Percentiles rank a stretch among this genome's conserved stretches.
Conservation (phyloP, 108 stramenopile genomes). For the Nitzschia inconspicua region DNA sequence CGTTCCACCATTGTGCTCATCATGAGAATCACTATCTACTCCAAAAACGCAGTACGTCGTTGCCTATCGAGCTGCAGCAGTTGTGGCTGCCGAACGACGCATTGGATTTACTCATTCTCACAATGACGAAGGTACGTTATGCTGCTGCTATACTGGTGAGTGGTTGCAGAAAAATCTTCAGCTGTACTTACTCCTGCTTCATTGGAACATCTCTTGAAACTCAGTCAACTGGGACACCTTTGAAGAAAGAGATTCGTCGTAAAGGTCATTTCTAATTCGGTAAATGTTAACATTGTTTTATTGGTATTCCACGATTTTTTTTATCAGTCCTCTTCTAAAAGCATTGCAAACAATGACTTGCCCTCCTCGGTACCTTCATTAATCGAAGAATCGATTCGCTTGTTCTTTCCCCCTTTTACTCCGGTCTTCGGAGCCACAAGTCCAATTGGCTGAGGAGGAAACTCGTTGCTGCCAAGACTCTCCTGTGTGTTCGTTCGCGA, state of each 20-base stretch:
- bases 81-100: constrained; percentile 49
- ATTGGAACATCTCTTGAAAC: too few species aligned
- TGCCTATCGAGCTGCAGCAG: constrained; percentile 47
- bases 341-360: constrained; percentile 1
- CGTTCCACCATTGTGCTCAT: too few species aligned
- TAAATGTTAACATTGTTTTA: too few species aligned
- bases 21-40: too few species aligned
- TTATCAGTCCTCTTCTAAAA: background rate
- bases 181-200: background rate
- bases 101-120: constrained; percentile 67
- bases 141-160: too few species aligned
- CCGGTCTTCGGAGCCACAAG: background rate
- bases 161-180: background rate
- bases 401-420: background rate
- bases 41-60: too few species aligned
- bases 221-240: constrained; percentile 70
- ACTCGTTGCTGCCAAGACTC: too few species aligned
- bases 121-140: too few species aligned
- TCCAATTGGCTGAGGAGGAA: background rate
- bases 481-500: too few species aligned
- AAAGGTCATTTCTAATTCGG: too few species aligned
- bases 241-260: constrained; percentile 34
- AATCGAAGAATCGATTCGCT: background rate
- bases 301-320: too few species aligned
- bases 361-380: constrained; percentile 4